Evolutionary conservation across 371 early-diverging fungal genomes (phyloP), one percentile per base, ranked within the genome.

Genomic region (Nematocida displodere): DNA sequence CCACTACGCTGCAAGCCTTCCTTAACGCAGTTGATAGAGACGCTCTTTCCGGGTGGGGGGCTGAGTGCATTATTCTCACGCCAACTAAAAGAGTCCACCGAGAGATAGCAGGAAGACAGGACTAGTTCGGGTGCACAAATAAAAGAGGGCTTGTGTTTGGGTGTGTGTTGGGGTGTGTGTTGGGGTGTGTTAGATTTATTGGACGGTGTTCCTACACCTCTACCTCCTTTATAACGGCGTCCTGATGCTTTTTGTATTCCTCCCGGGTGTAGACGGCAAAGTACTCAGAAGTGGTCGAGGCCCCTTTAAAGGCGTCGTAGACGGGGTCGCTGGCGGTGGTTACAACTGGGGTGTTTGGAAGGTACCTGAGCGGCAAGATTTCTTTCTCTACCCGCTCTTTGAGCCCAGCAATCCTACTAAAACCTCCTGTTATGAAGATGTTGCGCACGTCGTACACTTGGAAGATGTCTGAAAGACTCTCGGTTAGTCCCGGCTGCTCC

Each of bases 21-120:
- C 84, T 99, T 82, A 93, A 90, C 83, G 93, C 96, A 29, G 90
- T 94, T 46, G 97, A 97, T 84, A 89, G 99, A 81, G 95, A 99
- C 85, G 91, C 93, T 34, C 81, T 94, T 58, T 89, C 90, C 77
- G 99, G 99, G 64, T 97, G 97, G 97, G 99, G 99, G 71, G 94
- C 92, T 54, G 89, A 92, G 54, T 76, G 78, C 52, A 52, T 66
- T 63, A 54, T 83, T 40, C 59, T 83, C 7, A 66, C 48, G 11
- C 40, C 44, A 8, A 55, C 50, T 1, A 44, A 53, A 24, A 61
- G 64, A 36, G 78, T 78, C 4, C 77, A 64, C 46, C 76, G 83
- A 54, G 64, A 46, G 22, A 49, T 84, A 50, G 66, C 58, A 54
- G 80, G 79, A 68, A 76, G 85, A 65, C 66, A 63, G 52, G 85